A percentile compares a stretch with the other conserved stretches of the same genome.
These are phyloP conservation scores for Dothiorella sarmentorum DNA, from an alignment of 2,329 filamentous ascomycete species.

Conservation along the genomic window DNA sequence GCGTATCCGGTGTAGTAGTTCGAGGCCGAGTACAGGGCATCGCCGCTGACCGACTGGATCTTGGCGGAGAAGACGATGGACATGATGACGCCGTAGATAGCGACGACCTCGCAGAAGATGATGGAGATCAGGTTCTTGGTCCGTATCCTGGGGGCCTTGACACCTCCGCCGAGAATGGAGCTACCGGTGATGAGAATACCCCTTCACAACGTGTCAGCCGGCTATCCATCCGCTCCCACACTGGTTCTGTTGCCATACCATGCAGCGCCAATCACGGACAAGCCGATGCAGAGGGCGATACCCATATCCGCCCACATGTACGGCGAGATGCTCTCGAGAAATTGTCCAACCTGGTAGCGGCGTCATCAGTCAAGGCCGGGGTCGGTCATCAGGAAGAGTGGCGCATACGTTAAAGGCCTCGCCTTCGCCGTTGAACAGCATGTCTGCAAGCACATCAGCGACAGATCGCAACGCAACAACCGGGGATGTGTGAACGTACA, in stretches of 20 bases:
- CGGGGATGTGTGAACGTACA: slow-evolving; percentile 56
- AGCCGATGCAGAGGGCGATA: slow-evolving; percentile 89
- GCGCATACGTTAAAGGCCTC: slow-evolving; percentile 84
- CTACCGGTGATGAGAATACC: slow-evolving; percentile 98
- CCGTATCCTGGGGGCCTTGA: slow-evolving; percentile 93
- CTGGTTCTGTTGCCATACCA: slow-evolving; percentile 60
- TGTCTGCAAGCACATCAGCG: slow-evolving; percentile 60
- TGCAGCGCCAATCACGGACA: slow-evolving; percentile 94
- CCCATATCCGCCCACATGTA: slow-evolving; percentile 90
- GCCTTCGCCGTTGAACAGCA: slow-evolving; percentile 96
- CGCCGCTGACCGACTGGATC: slow-evolving; percentile 62
- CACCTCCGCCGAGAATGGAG: slow-evolving; percentile 93
- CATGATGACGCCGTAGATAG: slow-evolving; percentile 99
- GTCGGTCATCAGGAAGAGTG: neutral
- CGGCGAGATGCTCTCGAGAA: slow-evolving; percentile 90
- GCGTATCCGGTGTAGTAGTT: slow-evolving; percentile 95
- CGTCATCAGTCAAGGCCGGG: slow-evolving; percentile 8
- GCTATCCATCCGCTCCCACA: slow-evolving; percentile 22
- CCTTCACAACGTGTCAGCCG: slow-evolving; percentile 52
- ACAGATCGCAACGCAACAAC: neutral
- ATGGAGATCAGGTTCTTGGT: slow-evolving; percentile 99
- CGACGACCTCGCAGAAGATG: slow-evolving; percentile 99
- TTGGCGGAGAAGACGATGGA: slow-evolving; percentile 96
- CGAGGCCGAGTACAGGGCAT: slow-evolving; percentile 66
- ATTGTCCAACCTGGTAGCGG: slow-evolving; percentile 70